Conservation (phyloP, 2,329 filamentous ascomycete genomes). For the Pseudogymnoascus sp. region DNA sequence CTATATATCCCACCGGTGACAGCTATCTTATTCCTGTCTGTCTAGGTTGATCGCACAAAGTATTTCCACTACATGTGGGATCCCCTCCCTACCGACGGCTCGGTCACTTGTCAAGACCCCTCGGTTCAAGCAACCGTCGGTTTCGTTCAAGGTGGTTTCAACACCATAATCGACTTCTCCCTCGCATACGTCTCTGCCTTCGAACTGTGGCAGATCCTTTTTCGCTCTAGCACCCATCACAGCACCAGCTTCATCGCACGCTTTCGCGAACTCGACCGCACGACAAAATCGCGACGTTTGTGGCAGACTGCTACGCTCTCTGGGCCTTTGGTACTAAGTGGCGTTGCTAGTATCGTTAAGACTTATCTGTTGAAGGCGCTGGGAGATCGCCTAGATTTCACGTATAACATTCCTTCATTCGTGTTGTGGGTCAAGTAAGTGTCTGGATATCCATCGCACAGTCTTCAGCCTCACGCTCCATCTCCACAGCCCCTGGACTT, state of each 20-base stretch:
- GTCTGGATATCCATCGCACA: neutral
- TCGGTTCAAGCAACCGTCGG: constrained; percentile 30
- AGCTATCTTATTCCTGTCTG: neutral
- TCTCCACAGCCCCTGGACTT: neutral
- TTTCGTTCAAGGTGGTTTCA: constrained; percentile 34
- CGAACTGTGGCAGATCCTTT: constrained; percentile 32
- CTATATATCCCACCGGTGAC: neutral
- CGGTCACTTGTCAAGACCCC: constrained; percentile 30
- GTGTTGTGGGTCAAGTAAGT: constrained; percentile 33
- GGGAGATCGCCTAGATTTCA: constrained; percentile 30
- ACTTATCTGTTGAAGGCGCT: constrained; percentile 32
- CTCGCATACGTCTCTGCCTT: constrained; percentile 28
- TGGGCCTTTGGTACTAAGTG: constrained; percentile 30
- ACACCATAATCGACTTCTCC: constrained; percentile 30
- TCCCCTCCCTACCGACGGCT: constrained; percentile 29
- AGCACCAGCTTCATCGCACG: constrained; percentile 24
- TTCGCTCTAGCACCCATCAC: constrained; percentile 25
- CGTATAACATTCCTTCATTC: constrained; percentile 32
- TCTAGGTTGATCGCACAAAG: constrained; percentile 20
- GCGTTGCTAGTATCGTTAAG: constrained; percentile 31
- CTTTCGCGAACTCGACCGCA: constrained; percentile 27
- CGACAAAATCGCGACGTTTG: constrained; percentile 28
- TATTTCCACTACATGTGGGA: constrained; percentile 36
- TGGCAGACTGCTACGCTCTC: constrained; percentile 32
- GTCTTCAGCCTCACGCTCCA: neutral